Percentiles rank a stretch among this genome's conserved stretches.
These are phyloP conservation scores for Plasmopara viticola DNA, from an alignment of 352 stramenopile species.

Conservation along the genomic window DNA sequence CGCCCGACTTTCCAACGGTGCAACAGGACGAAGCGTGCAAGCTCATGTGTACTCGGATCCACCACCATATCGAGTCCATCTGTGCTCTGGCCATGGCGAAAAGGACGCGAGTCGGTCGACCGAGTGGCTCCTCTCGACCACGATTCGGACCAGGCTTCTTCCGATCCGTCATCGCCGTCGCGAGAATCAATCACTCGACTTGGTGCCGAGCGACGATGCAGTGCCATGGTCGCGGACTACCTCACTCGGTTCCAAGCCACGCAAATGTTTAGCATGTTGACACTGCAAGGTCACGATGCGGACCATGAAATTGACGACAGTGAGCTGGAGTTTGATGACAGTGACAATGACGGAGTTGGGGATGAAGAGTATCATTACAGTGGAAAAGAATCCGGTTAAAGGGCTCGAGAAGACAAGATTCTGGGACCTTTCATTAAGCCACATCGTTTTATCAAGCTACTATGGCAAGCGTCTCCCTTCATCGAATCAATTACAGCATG, in stretches of 20 bases:
- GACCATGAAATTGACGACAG: constrained; percentile 22
- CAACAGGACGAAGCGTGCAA: constrained; percentile 70
- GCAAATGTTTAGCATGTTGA: constrained; percentile 82
- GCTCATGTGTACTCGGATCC: constrained; percentile 55
- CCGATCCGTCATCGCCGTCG: constrained; percentile 4
- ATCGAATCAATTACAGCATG: constrained; percentile 18
- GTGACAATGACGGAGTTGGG: constrained; percentile 23
- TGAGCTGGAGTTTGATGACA: constrained; percentile 17
- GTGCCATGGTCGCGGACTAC: constrained; percentile 51
- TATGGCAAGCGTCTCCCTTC: background rate
- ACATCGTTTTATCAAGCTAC: background rate
- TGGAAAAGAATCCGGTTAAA: background rate
- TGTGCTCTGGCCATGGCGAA: constrained; percentile 42
- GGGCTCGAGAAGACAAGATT: background rate
- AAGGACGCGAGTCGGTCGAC: constrained; percentile 14
- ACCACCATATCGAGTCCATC: constrained; percentile 54
- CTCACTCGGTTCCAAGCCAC: constrained; percentile 63
- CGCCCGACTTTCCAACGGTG: constrained; percentile 56
- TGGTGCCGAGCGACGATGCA: constrained; percentile 26
- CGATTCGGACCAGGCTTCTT: constrained; percentile 2
- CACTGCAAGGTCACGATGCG: constrained; percentile 33
- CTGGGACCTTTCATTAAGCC: background rate
- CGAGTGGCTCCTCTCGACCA: constrained; percentile 14
- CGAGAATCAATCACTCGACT: constrained; percentile 14
- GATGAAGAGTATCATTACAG: constrained; percentile 22